Evolutionary conservation across 257 asterid genomes (phyloP), one percentile per base, ranked within the genome.

Genomic region (Leptodermis oblonga): DNA sequence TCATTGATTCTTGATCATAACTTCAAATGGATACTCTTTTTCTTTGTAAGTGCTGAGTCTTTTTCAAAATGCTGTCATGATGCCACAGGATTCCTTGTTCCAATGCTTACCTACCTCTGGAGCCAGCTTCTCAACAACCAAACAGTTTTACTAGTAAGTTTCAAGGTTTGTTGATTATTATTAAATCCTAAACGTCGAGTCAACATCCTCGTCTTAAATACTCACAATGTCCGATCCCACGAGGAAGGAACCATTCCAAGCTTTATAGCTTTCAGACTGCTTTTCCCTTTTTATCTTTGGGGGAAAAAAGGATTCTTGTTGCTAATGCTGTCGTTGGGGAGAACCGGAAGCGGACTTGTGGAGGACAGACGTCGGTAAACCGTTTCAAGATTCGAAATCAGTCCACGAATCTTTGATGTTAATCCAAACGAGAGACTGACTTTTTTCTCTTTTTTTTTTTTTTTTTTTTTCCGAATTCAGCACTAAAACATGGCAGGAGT

Each of bases 41-140:
- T 46, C 18, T 46, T 13, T 46, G 52, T 12, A 46, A 0, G 52
- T 51, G 5, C 0, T 56, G 0, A 15, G 58, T 65, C 30, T 65
- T 20, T 67, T 31, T 49, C 34, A 49, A 67, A 67, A n/a, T 51
- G 31, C n/a, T 37, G 22, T 18, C 31, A 30, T 8, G 59, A 49
- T 36, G n/a, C 64, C 17, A 17, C 33, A 48, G 26, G 51, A 64
- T 64, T 43, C 26, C 26, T 42, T 64, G 5, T 55, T 67, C 59
- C 51, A 42, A 26, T 11, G 7, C 36, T 28, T 10, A 67, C 62
- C 71, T 67, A 71, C 46, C 76, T 15, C 4, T 9, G 5, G 1
- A 49, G 36, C 41, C 25, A 4, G 52, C 51, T 45, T 36, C 74
- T 34, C 69, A 61, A 61, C 74, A 60, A 60, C 74, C 51, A 61